Percentiles rank a stretch among this genome's conserved stretches.
phyloP scores from a whole-genome alignment of 768 basidiomycete species.

The Tulasnella sp. region DNA sequence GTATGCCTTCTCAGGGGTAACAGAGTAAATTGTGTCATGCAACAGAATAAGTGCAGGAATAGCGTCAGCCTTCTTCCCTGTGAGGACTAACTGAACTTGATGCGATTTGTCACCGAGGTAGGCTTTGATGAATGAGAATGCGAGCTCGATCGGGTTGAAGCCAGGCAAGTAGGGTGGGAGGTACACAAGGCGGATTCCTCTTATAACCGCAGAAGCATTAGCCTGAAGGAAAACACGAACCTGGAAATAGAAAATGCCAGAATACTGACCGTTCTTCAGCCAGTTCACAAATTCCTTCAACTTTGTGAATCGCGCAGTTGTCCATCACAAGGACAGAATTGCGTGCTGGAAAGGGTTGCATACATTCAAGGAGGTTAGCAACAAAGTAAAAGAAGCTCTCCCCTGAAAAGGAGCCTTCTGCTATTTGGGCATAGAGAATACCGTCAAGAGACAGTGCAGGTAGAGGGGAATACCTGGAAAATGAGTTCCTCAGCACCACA shows the following conservation, averaged over 20 bases:
- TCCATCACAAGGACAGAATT: slow-evolving; percentile 34
- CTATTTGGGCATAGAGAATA: neutral
- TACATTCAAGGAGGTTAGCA: slow-evolving; percentile 19
- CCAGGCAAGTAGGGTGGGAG: slow-evolving; percentile 20
- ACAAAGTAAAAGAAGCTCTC: slow-evolving; percentile 21
- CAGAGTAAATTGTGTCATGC: neutral
- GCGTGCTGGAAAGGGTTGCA: slow-evolving; percentile 23
- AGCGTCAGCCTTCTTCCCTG: neutral
- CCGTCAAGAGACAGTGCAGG: neutral
- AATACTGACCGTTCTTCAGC: neutral
- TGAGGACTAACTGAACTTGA: neutral
- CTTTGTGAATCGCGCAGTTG: slow-evolving; percentile 28
- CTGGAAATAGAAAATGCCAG: neutral
- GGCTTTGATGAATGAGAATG: slow-evolving; percentile 18
- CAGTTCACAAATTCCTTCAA: neutral
- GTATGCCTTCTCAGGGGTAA: neutral
- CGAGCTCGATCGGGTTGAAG: slow-evolving; percentile 17
- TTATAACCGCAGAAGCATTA: neutral
- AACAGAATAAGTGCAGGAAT: neutral
- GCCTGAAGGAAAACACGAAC: neutral
- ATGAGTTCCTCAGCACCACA: neutral
- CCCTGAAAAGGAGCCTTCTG: neutral
- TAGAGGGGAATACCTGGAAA: neutral
- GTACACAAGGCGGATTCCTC: neutral
- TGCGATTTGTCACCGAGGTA: neutral